Evolutionary conservation across 2,329 filamentous ascomycete genomes (phyloP).

Genomic region (Aspergillus sp.): DNA sequence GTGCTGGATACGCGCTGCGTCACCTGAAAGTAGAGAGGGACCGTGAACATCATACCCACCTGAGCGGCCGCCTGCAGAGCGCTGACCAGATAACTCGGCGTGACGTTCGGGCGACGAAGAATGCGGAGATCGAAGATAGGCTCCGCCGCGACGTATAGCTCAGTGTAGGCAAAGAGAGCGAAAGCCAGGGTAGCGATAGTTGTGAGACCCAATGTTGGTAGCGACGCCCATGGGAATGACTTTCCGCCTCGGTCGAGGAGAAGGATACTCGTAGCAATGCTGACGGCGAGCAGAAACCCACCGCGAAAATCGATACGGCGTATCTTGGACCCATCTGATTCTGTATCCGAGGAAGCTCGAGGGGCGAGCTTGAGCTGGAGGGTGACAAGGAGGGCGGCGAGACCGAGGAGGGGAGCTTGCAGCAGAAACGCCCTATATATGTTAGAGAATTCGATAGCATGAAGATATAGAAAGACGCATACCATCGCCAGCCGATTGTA

Average conservation of each 20-base stretch:
- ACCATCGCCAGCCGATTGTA: slow-evolving; percentile 69
- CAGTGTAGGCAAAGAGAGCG: slow-evolving; percentile 35
- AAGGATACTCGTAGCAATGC: slow-evolving; percentile 51
- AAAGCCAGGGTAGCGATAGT: slow-evolving; percentile 21
- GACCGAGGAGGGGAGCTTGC: slow-evolving; percentile 31
- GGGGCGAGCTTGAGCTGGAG: slow-evolving; percentile 43
- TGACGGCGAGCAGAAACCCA: slow-evolving; percentile 49
- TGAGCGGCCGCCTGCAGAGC: slow-evolving; percentile 63
- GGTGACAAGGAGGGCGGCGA: slow-evolving; percentile 47
- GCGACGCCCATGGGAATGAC: slow-evolving; percentile 39
- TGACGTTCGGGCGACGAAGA: slow-evolving; percentile 36
- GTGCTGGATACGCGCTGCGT: slow-evolving; percentile 63
- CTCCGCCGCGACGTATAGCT: slow-evolving; percentile 37
- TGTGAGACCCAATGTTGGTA: slow-evolving; percentile 24
- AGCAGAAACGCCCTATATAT: slow-evolving; percentile 33
- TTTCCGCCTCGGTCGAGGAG: slow-evolving; percentile 56
- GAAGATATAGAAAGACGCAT: not conserved
- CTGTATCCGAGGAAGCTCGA: not conserved
- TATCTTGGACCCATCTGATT: slow-evolving; percentile 39
- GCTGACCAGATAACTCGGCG: slow-evolving; percentile 46
- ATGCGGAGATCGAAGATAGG: slow-evolving; percentile 44
- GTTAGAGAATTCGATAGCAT: not conserved
- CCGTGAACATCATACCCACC: slow-evolving; percentile 65
- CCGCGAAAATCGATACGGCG: slow-evolving; percentile 65
- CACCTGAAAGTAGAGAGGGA: slow-evolving; percentile 73